A percentile compares a stretch with the other conserved stretches of the same genome.
phyloP scores from a whole-genome alignment of 495 filamentous ascomycete genomes.

The Letharia lupina region DNA sequence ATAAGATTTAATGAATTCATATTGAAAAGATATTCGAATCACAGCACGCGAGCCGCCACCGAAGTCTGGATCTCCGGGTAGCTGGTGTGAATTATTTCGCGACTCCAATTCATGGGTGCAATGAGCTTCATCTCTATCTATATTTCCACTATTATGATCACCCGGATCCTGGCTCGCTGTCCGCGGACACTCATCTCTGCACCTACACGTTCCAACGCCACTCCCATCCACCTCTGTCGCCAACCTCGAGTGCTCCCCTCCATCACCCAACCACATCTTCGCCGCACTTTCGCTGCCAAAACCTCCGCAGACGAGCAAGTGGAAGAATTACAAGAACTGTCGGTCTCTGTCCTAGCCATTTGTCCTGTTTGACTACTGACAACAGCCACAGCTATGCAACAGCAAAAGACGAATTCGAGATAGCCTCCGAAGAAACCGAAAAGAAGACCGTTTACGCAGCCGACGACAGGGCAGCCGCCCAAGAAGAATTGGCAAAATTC shows the following conservation, averaged over 20 bases:
- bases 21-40: background rate
- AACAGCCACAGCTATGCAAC: conserved; percentile 32
- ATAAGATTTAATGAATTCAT: background rate
- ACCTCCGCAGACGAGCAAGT: conserved; percentile 34
- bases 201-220: background rate
- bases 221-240: background rate
- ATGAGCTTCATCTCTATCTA: background rate
- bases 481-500: conserved; percentile 43
- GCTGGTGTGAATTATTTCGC: conserved; percentile 7
- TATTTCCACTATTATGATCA: conserved; percentile 8
- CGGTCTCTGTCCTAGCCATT: background rate
- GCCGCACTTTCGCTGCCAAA: conserved; percentile 24
- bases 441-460: conserved; percentile 46
- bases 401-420: conserved; percentile 48
- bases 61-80: conserved; percentile 15
- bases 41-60: background rate
- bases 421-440: conserved; percentile 48
- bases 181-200: background rate
- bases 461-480: conserved; percentile 44
- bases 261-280: background rate
- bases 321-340: conserved; percentile 39
- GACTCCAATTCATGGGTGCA: no score
- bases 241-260: background rate
- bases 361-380: background rate
- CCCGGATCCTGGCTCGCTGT: conserved; percentile 2